Conservation (phyloP, 2,329 filamentous ascomycete genomes). For the Chlorencoelia australis region DNA sequence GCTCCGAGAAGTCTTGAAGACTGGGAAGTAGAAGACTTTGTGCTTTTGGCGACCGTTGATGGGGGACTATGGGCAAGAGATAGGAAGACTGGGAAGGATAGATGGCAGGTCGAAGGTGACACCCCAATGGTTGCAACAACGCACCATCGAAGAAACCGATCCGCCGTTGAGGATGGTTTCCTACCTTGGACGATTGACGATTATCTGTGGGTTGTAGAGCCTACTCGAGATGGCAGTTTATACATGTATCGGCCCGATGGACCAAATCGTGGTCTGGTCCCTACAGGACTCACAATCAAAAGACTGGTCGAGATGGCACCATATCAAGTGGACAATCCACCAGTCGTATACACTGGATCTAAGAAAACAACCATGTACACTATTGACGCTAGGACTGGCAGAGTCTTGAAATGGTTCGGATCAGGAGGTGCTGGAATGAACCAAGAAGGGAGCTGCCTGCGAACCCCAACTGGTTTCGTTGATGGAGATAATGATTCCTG, state of each 20-base stretch:
- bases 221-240: constrained; percentile 73
- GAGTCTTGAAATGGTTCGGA: constrained; percentile 75
- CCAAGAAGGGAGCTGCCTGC: constrained; percentile 59
- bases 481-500: constrained; percentile 59
- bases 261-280: constrained; percentile 47
- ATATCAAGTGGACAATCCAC: constrained; percentile 62
- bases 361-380: constrained; percentile 88
- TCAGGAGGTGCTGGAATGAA: constrained; percentile 58
- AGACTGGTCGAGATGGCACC: constrained; percentile 73
- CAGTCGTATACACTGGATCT: constrained; percentile 80
- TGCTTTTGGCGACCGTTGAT: constrained; percentile 99
- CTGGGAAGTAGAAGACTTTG: constrained; percentile 99
- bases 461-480: constrained; percentile 40
- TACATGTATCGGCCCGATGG: constrained; percentile 73
- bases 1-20: constrained; percentile 94
- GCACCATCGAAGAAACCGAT: constrained; percentile 64
- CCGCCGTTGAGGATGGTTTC: constrained; percentile 46
- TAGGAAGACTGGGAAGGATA: constrained; percentile 71
- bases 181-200: constrained; percentile 59
- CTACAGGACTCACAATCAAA: constrained; percentile 69
- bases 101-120: constrained; percentile 74
- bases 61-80: constrained; percentile 89
- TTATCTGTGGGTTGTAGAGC: constrained; percentile 92
- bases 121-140: constrained; percentile 82
- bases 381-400: constrained; percentile 76